Conservation (phyloP, 441 rosid genomes). For the Populus hybrid region DNA sequence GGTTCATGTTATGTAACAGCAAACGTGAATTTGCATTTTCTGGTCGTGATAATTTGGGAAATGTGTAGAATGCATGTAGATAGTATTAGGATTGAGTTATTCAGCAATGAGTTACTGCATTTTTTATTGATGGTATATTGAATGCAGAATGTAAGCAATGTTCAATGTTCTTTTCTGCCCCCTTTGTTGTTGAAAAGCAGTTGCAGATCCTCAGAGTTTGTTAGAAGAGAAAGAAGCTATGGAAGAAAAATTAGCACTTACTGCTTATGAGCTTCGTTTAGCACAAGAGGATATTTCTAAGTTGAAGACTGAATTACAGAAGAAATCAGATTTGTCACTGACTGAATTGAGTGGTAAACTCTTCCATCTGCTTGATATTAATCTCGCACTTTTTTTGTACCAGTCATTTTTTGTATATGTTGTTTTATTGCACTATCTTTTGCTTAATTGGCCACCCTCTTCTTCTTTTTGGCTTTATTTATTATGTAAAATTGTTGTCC, state of each 20-base stretch:
- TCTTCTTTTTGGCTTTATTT: background rate
- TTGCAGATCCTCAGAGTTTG: conserved; percentile 87
- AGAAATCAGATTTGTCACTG: conserved; percentile 44
- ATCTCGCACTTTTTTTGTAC: background rate
- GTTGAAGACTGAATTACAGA: conserved; percentile 64
- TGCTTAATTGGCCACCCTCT: background rate
- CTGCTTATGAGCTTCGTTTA: conserved; percentile 83
- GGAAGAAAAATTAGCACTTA: conserved; percentile 73
- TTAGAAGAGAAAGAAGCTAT: conserved; percentile 80
- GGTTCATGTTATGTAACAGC: too few species aligned
- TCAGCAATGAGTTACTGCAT: conserved; percentile 9
- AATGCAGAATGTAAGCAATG: conserved; percentile 21
- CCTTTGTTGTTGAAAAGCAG: conserved; percentile 44
- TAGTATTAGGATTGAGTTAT: background rate
- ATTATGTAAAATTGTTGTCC: too few species aligned
- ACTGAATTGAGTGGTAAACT: conserved; percentile 50
- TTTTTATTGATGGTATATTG: conserved; percentile 13
- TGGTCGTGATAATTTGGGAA: background rate
- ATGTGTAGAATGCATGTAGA: background rate
- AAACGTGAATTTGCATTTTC: too few species aligned
- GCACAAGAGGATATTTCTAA: conserved; percentile 82
- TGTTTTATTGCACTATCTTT: background rate
- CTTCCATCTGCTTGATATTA: background rate
- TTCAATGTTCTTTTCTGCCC: conserved; percentile 18
- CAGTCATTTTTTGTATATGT: background rate